Percentiles rank a stretch among this genome's conserved stretches.
Evolutionary conservation across 306 rosid genomes (phyloP).

Genomic region (Trifolium pratense): DNA sequence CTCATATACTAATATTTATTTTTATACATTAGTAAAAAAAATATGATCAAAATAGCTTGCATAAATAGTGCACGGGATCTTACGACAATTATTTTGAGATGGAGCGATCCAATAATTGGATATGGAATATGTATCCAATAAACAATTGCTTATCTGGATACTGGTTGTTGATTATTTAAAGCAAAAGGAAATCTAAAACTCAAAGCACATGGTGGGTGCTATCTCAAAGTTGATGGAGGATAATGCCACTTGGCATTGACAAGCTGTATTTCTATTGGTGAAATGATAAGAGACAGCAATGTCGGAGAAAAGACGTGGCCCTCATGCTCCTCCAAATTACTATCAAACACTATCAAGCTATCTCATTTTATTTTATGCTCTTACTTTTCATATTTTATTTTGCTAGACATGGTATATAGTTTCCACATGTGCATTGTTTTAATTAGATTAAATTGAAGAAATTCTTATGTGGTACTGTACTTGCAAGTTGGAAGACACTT

Average conservation of each 20-base stretch:
- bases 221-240: constrained; percentile 33
- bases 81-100: no score
- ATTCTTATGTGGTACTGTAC: not conserved
- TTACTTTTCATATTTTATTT: not conserved
- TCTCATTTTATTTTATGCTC: constrained; percentile 1
- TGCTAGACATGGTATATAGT: not conserved
- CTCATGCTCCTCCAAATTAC: constrained; percentile 32
- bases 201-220: constrained; percentile 40
- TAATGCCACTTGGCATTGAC: constrained; percentile 46
- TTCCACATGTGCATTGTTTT: constrained; percentile 34
- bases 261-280: constrained; percentile 37
- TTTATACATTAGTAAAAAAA: no score
- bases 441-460: not conserved
- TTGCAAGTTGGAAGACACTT: not conserved
- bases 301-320: constrained; percentile 43
- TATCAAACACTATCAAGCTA: constrained; percentile 14
- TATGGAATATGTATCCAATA: not conserved
- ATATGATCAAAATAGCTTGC: no score
- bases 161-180: constrained; percentile 35
- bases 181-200: constrained; percentile 45
- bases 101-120: constrained; percentile 4
- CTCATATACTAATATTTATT: no score
- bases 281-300: constrained; percentile 43
- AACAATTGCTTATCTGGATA: constrained; percentile 27
- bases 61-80: no score